phyloP scores from a whole-genome alignment of 768 basidiomycete species.

The Boletus pseudo-olivaceus region DNA sequence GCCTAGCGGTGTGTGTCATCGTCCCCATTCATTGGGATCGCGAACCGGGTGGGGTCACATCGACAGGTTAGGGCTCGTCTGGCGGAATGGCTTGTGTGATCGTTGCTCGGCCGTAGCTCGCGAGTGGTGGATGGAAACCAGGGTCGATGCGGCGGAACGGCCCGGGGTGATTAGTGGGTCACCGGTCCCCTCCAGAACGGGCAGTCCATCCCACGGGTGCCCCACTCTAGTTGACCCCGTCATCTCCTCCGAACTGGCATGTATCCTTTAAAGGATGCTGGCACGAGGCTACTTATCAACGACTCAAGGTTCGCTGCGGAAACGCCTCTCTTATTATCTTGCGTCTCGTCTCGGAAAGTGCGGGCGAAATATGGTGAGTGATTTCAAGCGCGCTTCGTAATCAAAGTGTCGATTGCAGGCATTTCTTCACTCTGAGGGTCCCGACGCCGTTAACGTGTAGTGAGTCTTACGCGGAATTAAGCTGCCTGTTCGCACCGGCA shows the following conservation, averaged over 20 bases:
- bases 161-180: too few species aligned
- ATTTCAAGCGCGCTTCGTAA: neutral
- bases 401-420: neutral
- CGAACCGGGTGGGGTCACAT: neutral
- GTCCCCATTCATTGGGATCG: neutral
- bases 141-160: too few species aligned
- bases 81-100: neutral
- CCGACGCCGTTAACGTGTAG: too few species aligned
- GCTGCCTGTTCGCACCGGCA: neutral
- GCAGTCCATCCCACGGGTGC: too few species aligned
- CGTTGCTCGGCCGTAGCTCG: neutral
- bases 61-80: neutral
- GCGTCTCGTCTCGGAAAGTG: neutral
- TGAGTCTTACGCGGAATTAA: neutral
- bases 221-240: too few species aligned
- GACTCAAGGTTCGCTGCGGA: neutral
- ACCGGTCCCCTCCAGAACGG: too few species aligned
- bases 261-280: neutral
- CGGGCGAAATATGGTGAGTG: neutral
- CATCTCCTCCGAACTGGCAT: neutral
- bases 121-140: too few species aligned
- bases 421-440: neutral
- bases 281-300: neutral
- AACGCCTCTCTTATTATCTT: neutral
- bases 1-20: neutral